Evolutionary conservation across 2,329 filamentous ascomycete genomes (phyloP).

Genomic region (Trichoderma cornu-damae): DNA sequence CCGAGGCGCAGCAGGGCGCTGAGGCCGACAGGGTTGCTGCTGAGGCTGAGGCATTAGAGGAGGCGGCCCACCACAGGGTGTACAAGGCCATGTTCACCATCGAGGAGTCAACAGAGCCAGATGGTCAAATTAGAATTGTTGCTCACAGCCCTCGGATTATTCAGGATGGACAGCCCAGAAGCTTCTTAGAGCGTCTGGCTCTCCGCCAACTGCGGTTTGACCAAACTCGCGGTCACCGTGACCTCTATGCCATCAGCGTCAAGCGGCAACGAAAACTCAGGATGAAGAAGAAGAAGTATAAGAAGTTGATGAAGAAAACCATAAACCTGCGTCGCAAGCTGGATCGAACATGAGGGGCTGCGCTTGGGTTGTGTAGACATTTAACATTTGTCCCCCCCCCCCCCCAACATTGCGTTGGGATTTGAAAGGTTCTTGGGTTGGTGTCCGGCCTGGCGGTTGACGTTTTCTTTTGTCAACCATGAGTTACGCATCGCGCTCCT

Average conservation of each 20-base stretch:
- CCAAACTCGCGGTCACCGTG: constrained; percentile 45
- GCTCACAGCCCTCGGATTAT: constrained; percentile 57
- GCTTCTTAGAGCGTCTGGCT: constrained; percentile 67
- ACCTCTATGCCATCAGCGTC: constrained; percentile 82
- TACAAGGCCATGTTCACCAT: constrained; percentile 63
- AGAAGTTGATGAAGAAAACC: constrained; percentile 95
- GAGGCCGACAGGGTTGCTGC: constrained; percentile 35
- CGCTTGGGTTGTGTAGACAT: constrained; percentile 26
- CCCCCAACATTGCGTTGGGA: constrained; percentile 23
- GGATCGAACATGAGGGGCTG: constrained; percentile 52
- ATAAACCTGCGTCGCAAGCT: constrained; percentile 82
- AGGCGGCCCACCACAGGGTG: constrained; percentile 45
- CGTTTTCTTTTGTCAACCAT: constrained; percentile 26
- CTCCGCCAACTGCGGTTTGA: constrained; percentile 58
- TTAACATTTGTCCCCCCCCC: constrained; percentile 20
- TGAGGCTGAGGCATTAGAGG: constrained; percentile 32
- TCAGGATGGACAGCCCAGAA: constrained; percentile 44
- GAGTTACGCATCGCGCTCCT: constrained; percentile 29
- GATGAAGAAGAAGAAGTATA: constrained; percentile 99
- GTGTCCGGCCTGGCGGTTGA: constrained; percentile 31
- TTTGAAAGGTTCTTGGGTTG: constrained; percentile 26
- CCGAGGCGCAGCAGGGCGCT: constrained; percentile 49
- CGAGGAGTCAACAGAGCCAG: constrained; percentile 57
- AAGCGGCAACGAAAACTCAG: constrained; percentile 88
- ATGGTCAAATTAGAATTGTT: constrained; percentile 56